Evolutionary conservation across 805 yeast species (phyloP).

Genomic region (Wickerhamiella siamensis): DNA sequence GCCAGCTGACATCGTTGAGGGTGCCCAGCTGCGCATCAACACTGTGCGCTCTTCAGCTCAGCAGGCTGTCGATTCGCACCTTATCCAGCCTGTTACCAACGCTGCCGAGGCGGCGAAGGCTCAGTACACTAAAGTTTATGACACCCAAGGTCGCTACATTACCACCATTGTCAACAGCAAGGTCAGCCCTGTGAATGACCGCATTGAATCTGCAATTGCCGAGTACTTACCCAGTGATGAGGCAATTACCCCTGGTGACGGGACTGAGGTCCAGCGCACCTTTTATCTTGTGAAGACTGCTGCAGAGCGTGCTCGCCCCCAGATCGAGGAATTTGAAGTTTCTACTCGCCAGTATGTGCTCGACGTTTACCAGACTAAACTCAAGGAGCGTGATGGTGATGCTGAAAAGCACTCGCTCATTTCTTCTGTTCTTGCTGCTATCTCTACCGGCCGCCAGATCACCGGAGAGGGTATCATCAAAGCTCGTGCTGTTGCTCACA

Average conservation of each 20-base stretch:
- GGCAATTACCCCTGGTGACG: slow-evolving; percentile 12
- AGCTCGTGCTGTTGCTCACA: no score
- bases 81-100: slow-evolving; percentile 31
- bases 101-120: slow-evolving; percentile 33
- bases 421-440: neutral
- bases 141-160: slow-evolving; percentile 44
- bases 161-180: slow-evolving; percentile 51
- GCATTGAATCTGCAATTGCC: slow-evolving; percentile 33
- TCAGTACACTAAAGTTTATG: slow-evolving; percentile 38
- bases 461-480: slow-evolving; percentile 3
- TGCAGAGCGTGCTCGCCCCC: slow-evolving; percentile 15
- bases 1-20: slow-evolving; percentile 38
- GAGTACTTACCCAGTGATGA: slow-evolving; percentile 30
- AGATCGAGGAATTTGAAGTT: slow-evolving; percentile 5
- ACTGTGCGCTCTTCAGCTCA: slow-evolving; percentile 24
- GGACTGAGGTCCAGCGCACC: slow-evolving; percentile 10
- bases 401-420: slow-evolving; percentile 3
- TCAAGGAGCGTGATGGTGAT: slow-evolving; percentile 8
- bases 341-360: slow-evolving; percentile 5
- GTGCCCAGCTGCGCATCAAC: slow-evolving; percentile 28
- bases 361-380: slow-evolving; percentile 10
- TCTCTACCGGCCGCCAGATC: slow-evolving; percentile 4
- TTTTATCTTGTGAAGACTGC: slow-evolving; percentile 9
- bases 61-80: slow-evolving; percentile 30
- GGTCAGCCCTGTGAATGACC: slow-evolving; percentile 45